Evolutionary conservation across 306 rosid species (phyloP).

Genomic region (Ormosia semicastrata): DNA sequence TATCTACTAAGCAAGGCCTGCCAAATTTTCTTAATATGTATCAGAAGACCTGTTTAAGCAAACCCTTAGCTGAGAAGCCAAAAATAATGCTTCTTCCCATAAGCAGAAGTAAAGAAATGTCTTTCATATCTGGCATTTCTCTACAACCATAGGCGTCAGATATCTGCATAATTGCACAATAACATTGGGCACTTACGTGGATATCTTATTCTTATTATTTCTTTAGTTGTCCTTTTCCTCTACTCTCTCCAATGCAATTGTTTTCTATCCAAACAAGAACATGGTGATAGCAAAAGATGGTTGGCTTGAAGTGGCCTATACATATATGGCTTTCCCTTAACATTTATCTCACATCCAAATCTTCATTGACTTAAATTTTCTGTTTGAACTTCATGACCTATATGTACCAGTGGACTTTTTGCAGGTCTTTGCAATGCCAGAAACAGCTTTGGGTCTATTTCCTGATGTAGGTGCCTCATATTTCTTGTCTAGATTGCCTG

Average conservation of each 20-base stretch:
- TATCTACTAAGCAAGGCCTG: background rate
- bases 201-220: background rate
- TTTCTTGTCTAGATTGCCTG: conserved; percentile 86
- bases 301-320: conserved; percentile 7
- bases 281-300: background rate
- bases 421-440: conserved; percentile 98
- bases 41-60: background rate
- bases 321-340: background rate
- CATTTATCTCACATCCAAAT: conserved; percentile 2
- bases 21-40: background rate
- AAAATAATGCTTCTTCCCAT: background rate
- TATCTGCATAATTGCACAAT: background rate
- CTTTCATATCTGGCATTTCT: background rate
- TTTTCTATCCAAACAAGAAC: background rate
- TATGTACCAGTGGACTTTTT: conserved; percentile 28
- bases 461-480: conserved; percentile 95
- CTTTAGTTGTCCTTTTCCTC: background rate
- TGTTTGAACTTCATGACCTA: conserved; percentile 11
- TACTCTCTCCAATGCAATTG: background rate
- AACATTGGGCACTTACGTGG: background rate
- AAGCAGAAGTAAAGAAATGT: background rate
- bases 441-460: conserved; percentile 91
- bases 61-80: background rate
- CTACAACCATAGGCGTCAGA: background rate
- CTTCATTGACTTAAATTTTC: background rate